Conservation (phyloP, 192 early-diverging fungal genomes). For the Nowakowskiella sp. region DNA sequence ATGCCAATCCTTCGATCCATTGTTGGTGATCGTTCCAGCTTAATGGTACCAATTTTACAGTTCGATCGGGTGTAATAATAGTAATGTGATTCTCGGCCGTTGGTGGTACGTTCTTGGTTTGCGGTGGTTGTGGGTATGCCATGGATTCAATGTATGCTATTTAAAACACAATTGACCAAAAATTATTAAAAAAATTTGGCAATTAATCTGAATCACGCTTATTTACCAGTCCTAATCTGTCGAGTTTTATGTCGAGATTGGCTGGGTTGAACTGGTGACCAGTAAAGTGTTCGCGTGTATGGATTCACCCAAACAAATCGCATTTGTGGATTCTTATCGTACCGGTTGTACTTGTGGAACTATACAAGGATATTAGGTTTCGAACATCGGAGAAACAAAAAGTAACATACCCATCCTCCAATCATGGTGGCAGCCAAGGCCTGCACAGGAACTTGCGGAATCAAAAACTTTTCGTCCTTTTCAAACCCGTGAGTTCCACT, state of each 20-base stretch:
- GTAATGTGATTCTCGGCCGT: constrained; percentile 24
- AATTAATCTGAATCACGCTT: no score
- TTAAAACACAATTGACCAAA: no score
- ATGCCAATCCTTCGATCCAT: constrained; percentile 25
- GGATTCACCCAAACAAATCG: constrained; percentile 44
- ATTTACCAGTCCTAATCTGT: constrained; percentile 32
- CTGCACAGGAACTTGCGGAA: no score
- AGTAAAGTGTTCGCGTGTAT: constrained; percentile 32
- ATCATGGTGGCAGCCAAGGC: no score
- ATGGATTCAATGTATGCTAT: background rate
- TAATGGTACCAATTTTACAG: constrained; percentile 26
- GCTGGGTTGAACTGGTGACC: constrained; percentile 28
- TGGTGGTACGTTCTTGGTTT: constrained; percentile 30
- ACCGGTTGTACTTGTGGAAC: constrained; percentile 39
- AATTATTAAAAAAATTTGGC: no score
- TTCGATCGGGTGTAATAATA: constrained; percentile 25
- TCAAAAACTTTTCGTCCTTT: no score
- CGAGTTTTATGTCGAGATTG: constrained; percentile 23
- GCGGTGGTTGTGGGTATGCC: constrained; percentile 6
- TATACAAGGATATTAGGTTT: no score
- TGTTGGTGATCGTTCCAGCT: constrained; percentile 34
- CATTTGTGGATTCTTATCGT: constrained; percentile 31
- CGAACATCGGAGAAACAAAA: no score
- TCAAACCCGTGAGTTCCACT: no score
- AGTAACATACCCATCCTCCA: no score